These are phyloP conservation scores for Danielia oregonensis DNA, from an alignment of 805 yeast species.

Conservation along the genomic window DNA sequence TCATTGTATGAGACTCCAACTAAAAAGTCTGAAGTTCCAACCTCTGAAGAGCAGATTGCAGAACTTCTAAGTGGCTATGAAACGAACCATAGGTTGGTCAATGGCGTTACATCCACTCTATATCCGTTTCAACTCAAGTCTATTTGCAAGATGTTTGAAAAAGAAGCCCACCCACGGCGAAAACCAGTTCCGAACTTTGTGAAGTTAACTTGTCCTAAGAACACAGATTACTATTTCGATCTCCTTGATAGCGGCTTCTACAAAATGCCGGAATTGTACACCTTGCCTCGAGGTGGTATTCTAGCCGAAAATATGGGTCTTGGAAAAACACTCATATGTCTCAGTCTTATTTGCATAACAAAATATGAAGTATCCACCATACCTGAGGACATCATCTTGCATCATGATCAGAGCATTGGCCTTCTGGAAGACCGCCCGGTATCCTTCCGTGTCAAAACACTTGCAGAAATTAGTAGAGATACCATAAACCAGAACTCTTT, in stretches of 20 bases:
- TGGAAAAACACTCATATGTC: constrained; percentile 60
- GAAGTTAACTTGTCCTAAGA: constrained; percentile 17
- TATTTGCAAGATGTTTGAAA: constrained; percentile 54
- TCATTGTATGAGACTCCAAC: constrained; percentile 1
- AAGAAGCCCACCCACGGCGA: constrained; percentile 38
- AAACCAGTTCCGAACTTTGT: constrained; percentile 35
- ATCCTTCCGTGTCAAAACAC: constrained; percentile 7
- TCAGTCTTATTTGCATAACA: constrained; percentile 54
- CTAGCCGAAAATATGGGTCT: constrained; percentile 68
- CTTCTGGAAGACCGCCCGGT: constrained; percentile 1
- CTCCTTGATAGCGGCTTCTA: constrained; percentile 25
- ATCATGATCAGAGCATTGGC: constrained; percentile 9
- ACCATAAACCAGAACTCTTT: constrained; percentile 45
- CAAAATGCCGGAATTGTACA: constrained; percentile 37
- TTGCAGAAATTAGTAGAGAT: constrained; percentile 40
- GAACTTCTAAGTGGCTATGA: constrained; percentile 4
- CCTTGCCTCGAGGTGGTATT: constrained; percentile 57
- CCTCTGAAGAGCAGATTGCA: constrained; percentile 7
- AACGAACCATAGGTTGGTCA: not conserved
- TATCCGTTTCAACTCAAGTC: constrained; percentile 62
- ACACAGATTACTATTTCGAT: constrained; percentile 34
- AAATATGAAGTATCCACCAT: constrained; percentile 47
- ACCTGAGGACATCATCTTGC: constrained; percentile 31
- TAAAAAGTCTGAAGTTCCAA: constrained; percentile 10
- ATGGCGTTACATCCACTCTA: constrained; percentile 48